Conservation (phyloP, 2,329 filamentous ascomycete species). For the Monosporascus sp. region DNA sequence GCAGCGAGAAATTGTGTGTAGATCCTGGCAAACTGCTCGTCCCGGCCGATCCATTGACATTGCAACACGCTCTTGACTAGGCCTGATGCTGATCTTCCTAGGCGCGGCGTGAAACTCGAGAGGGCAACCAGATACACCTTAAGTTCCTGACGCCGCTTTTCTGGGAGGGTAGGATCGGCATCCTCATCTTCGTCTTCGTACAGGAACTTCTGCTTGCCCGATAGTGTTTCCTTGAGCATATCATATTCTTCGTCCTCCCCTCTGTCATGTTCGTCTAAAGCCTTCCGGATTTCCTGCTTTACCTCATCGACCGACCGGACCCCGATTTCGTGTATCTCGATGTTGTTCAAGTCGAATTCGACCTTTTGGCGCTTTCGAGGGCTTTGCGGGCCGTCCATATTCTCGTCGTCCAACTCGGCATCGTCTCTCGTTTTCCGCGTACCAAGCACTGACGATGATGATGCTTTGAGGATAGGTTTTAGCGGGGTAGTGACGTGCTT, state of each 20-base stretch:
- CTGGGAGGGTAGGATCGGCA: slow-evolving; percentile 28
- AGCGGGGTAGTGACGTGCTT: slow-evolving; percentile 34
- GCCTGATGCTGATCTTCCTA: slow-evolving; percentile 53
- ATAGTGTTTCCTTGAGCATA: slow-evolving; percentile 54
- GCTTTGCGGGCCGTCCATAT: slow-evolving; percentile 32
- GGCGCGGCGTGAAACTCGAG: slow-evolving; percentile 53
- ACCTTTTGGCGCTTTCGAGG: slow-evolving; percentile 52
- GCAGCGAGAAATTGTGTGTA: slow-evolving; percentile 65
- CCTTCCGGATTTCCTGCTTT: slow-evolving; percentile 48
- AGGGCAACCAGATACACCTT: slow-evolving; percentile 59
- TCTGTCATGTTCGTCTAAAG: slow-evolving; percentile 50
- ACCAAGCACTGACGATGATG: slow-evolving; percentile 37
- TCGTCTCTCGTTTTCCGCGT: slow-evolving; percentile 37
- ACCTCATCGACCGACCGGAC: slow-evolving; percentile 48
- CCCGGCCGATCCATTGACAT: slow-evolving; percentile 60
- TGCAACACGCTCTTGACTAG: slow-evolving; percentile 54
- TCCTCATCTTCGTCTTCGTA: slow-evolving; percentile 43
- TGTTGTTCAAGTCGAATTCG: slow-evolving; percentile 53
- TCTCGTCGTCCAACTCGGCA: slow-evolving; percentile 33
- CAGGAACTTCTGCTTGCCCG: slow-evolving; percentile 40
- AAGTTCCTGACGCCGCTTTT: slow-evolving; percentile 43
- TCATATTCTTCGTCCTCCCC: slow-evolving; percentile 58
- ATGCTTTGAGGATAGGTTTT: slow-evolving; percentile 48
- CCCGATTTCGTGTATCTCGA: slow-evolving; percentile 50
- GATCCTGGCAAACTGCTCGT: slow-evolving; percentile 59